phyloP scores from a whole-genome alignment of 441 rosid species.

The Erysimum cheiri region DNA sequence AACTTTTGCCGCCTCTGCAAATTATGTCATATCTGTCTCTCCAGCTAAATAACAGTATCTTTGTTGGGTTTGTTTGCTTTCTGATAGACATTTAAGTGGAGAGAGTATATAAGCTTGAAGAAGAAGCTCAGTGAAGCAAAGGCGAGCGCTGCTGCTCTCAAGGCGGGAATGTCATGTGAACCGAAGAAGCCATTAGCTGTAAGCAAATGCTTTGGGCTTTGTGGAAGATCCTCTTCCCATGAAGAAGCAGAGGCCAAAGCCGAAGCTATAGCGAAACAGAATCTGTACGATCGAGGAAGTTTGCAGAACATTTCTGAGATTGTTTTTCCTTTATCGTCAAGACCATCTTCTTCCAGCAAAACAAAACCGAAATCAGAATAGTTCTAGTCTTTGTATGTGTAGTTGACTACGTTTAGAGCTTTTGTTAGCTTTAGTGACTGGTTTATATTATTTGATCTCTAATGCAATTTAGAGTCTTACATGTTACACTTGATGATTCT shows the following conservation, averaged over 20 bases:
- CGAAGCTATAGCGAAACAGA: slow-evolving; percentile 51
- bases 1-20: background rate
- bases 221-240: slow-evolving; percentile 61
- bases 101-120: slow-evolving; percentile 77
- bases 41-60: background rate
- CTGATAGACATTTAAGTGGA: slow-evolving; percentile 87
- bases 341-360: slow-evolving; percentile 49
- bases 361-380: slow-evolving; percentile 52
- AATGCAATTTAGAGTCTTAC: background rate
- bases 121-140: slow-evolving; percentile 57
- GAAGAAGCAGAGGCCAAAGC: slow-evolving; percentile 52
- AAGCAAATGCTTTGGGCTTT: slow-evolving; percentile 65
- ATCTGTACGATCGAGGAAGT: slow-evolving; percentile 68
- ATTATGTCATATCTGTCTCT: background rate
- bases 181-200: slow-evolving; percentile 44
- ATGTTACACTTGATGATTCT: background rate
- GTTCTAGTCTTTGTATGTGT: slow-evolving; percentile 17
- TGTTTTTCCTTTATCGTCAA: slow-evolving; percentile 65
- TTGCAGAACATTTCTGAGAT: slow-evolving; percentile 66
- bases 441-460: background rate
- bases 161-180: slow-evolving; percentile 55
- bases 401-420: slow-evolving; percentile 4
- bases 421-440: slow-evolving; percentile 16
- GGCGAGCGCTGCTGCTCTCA: slow-evolving; percentile 63
- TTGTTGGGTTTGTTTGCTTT: slow-evolving; percentile 13